Evolutionary conservation across 2,329 filamentous ascomycete species (phyloP).

Genomic region (Tolypocladium ovalisporum): DNA sequence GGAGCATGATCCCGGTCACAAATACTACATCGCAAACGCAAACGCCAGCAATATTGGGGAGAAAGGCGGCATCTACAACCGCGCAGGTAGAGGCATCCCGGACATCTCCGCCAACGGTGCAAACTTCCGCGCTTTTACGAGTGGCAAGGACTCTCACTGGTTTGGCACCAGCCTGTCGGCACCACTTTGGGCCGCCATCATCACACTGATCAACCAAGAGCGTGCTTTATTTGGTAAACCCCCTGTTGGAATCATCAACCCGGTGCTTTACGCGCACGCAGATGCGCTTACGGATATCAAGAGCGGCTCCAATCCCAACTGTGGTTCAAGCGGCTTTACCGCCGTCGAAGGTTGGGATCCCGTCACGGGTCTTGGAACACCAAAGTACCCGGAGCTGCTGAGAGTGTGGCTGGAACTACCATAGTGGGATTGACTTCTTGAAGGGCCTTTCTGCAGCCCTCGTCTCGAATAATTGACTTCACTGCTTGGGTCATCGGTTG

Average conservation of each 20-base stretch:
- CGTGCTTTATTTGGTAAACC: constrained; percentile 18
- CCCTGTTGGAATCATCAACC: constrained; percentile 29
- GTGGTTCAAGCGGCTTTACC: constrained; percentile 12
- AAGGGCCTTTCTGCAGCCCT: background rate
- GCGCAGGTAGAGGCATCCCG: constrained; percentile 24
- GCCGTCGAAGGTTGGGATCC: constrained; percentile 7
- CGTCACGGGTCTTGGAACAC: constrained; percentile 5
- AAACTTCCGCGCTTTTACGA: constrained; percentile 27
- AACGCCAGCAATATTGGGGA: constrained; percentile 25
- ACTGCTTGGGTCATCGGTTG: too few relatives aligned
- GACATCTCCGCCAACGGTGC: constrained; percentile 33
- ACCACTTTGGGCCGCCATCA: constrained; percentile 10
- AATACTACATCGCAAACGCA: constrained; percentile 11
- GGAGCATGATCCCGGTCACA: constrained; percentile 9
- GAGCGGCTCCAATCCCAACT: constrained; percentile 24
- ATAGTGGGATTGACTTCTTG: background rate
- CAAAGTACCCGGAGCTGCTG: constrained; percentile 5
- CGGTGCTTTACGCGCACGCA: constrained; percentile 24
- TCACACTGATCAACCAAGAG: constrained; percentile 11
- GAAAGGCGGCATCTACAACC: constrained; percentile 19
- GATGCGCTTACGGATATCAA: constrained; percentile 26
- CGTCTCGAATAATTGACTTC: background rate
- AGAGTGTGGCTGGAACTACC: constrained; percentile 4
- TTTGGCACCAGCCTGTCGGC: constrained; percentile 10
- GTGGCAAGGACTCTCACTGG: background rate